Conservation (phyloP, 345 rosid genomes). For the Microcos paniculata region DNA sequence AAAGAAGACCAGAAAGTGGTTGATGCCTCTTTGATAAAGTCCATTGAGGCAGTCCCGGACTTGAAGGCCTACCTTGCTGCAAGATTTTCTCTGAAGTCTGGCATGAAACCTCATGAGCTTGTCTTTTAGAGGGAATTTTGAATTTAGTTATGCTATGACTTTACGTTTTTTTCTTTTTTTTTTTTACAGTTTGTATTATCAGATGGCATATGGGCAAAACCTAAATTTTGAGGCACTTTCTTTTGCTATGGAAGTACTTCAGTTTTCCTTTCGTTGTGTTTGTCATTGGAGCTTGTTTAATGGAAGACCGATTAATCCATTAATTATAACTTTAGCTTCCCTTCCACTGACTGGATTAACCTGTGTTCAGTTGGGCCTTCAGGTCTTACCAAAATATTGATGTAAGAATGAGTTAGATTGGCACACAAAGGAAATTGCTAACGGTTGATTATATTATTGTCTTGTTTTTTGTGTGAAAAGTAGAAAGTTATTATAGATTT, state of each 20-base stretch:
- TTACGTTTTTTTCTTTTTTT: not conserved
- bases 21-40: conserved; percentile 55
- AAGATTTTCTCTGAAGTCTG: conserved; percentile 75
- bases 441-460: too few relatives aligned
- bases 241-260: not conserved
- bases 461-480: too few relatives aligned
- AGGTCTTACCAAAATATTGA: not conserved
- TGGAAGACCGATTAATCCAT: not conserved
- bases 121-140: conserved; percentile 45
- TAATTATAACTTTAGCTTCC: not conserved
- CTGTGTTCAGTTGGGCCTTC: not conserved
- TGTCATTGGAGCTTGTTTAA: not conserved
- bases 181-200: not conserved
- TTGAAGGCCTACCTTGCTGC: conserved; percentile 80
- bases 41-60: conserved; percentile 69
- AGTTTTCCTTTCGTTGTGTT: not conserved
- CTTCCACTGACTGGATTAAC: too few relatives aligned
- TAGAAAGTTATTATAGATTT: too few relatives aligned
- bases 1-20: conserved; percentile 83
- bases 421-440: too few relatives aligned
- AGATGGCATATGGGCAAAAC: not conserved
- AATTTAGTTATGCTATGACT: not conserved
- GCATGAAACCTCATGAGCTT: conserved; percentile 88
- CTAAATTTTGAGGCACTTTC: not conserved
- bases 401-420: too few relatives aligned